Evolutionary conservation across 2,329 filamentous ascomycete genomes (phyloP), one percentile per base, ranked within the genome.

Genomic region (Colletotrichum acutatum): DNA sequence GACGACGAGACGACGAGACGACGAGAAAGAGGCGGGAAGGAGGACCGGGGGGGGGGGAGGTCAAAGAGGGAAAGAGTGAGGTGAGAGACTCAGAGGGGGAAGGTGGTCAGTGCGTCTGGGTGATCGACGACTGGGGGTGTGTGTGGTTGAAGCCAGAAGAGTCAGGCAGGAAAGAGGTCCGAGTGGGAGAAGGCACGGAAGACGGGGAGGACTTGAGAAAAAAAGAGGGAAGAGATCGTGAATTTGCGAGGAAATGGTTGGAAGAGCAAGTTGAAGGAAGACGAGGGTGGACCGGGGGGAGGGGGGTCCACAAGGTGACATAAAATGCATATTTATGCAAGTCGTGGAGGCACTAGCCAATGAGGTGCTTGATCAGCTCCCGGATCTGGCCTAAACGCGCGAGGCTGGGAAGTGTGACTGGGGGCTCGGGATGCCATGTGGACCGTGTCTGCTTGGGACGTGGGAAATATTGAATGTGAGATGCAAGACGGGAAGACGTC

Each of bases 221-320:
- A 62, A 73, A 71, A 62, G 66, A 71, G 66, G 66, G 68, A 74
- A 79, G 79, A 79, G 80, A 78, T 78, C 76, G 78, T 78, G 79
- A 76, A 66, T 76, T 78, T 77, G 71, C 54, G 67, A 73, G 66
- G 42, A 71, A 62, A 61, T 77, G 69, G 75, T 67, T 74, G 63
- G 71, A 71, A 73, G 71, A 56, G 56, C 56, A 56, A 72, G 71
- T 70, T 73, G 71, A 66, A 70, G 22, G 67, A 46, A 37, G 49
- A 70, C 22, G 49, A 24, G 42, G 49, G 30, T 28, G 46, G 61
- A 60, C 61, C 22, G 12, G 68, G 57, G 57, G 58, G 34, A 26
- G n/a, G 62, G 32, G 49, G 32, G 49, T 16, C 24, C 26, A 60
- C 26, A 62, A 49, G 46, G 53, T 63, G 68, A 62, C 71, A 74